Conservation (phyloP, 345 rosid genomes). For the Salix koriyanagi region DNA sequence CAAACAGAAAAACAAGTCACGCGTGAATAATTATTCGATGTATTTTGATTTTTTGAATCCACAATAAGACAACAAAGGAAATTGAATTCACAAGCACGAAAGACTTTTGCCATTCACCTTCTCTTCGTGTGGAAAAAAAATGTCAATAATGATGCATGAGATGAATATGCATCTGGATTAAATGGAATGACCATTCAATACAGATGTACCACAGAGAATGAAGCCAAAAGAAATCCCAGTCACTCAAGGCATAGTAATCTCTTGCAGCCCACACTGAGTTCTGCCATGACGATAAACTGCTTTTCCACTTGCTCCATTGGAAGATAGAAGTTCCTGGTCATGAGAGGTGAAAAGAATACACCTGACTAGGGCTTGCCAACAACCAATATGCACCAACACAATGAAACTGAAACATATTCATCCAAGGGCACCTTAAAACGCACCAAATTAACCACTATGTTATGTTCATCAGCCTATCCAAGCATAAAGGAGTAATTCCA, state of each 20-base stretch:
- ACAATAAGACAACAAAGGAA: neutral
- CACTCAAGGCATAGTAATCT: neutral
- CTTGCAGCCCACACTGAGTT: neutral
- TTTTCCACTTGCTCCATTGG: neutral
- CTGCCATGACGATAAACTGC: neutral
- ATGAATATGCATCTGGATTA: neutral
- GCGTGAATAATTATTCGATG: neutral
- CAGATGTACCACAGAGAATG: neutral
- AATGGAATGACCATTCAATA: neutral
- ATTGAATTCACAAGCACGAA: neutral
- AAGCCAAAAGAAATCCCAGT: neutral
- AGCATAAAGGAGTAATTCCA: slow-evolving; percentile 5
- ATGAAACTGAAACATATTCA: neutral
- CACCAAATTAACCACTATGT: slow-evolving; percentile 1
- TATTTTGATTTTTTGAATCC: neutral
- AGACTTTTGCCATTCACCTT: neutral
- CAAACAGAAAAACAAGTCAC: neutral
- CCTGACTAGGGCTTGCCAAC: neutral
- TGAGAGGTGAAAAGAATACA: neutral
- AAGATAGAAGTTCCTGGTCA: neutral
- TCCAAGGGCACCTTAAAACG: neutral
- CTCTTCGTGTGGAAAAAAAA: neutral
- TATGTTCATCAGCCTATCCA: neutral
- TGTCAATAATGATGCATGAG: neutral
- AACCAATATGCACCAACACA: neutral